Percentiles rank a stretch among this genome's conserved stretches.
phyloP scores from a whole-genome alignment of 257 asterid species.

The Solanum pennellii region DNA sequence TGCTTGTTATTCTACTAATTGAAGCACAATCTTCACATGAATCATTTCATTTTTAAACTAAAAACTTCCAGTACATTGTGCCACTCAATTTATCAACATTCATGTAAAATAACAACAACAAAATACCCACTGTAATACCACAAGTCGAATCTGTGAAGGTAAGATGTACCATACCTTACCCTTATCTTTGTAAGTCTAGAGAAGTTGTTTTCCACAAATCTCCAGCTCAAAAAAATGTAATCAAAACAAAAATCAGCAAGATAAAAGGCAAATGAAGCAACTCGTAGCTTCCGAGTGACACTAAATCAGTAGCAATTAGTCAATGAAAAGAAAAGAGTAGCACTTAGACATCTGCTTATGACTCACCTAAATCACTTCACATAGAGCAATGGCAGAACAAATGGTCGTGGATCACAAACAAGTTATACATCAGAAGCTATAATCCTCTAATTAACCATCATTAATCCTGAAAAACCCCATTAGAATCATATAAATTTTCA shows the following conservation, averaged over 20 bases:
- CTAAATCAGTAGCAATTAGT: not conserved
- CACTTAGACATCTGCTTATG: not conserved
- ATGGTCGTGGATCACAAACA: not conserved
- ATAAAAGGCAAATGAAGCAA: not conserved
- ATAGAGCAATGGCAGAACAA: not conserved
- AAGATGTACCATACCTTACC: not conserved
- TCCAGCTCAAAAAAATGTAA: not conserved
- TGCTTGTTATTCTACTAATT: not conserved
- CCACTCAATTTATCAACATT: not conserved
- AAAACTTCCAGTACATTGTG: not conserved
- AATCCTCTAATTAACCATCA: not conserved
- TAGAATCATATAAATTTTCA: not conserved
- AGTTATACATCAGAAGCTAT: not conserved
- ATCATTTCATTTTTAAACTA: not conserved
- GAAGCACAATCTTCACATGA: not conserved
- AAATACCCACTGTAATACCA: not conserved
- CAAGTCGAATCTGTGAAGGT: not conserved
- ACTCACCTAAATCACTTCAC: not conserved
- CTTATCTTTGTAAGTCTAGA: not conserved
- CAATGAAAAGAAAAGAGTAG: not conserved
- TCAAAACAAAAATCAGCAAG: not conserved
- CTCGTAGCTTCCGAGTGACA: not conserved
- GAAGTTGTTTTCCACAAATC: not conserved
- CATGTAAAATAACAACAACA: not conserved
- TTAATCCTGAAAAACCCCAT: not conserved